Evolutionary conservation across 73 alveolate genomes (phyloP).

Genomic region (Blepharisma japonicum): DNA sequence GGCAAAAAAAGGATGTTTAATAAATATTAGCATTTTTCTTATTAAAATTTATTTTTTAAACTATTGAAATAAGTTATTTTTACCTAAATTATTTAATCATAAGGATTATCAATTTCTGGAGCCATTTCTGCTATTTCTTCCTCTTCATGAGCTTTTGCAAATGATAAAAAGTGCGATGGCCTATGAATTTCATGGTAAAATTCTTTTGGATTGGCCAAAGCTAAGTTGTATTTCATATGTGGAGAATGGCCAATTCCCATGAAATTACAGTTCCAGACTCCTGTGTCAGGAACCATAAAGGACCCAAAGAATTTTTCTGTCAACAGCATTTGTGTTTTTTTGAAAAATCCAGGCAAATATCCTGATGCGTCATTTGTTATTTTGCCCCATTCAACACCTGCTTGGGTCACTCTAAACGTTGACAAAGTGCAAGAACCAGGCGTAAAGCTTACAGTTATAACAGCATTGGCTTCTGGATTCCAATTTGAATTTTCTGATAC

Average conservation of each 20-base stretch:
- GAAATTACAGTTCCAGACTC: constrained; percentile 99
- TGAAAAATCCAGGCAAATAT: neutral
- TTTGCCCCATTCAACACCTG: constrained; percentile 91
- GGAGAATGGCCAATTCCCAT: constrained; percentile 96
- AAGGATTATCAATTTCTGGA: too few species aligned
- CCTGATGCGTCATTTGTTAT: constrained; percentile 42
- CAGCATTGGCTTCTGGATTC: constrained; percentile 93
- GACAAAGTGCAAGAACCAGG: constrained; percentile 98
- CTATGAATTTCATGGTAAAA: constrained; percentile 53
- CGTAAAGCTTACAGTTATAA: constrained; percentile 92
- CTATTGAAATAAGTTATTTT: too few species aligned
- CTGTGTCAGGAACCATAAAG: constrained; percentile 98
- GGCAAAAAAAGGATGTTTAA: too few species aligned
- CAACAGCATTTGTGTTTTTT: constrained; percentile 55
- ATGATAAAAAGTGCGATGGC: constrained; percentile 18
- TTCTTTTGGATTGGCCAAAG: constrained; percentile 89
- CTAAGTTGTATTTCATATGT: constrained; percentile 88
- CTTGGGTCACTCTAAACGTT: constrained; percentile 91
- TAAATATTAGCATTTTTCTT: too few species aligned
- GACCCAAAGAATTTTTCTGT: constrained; percentile 98
- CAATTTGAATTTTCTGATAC: constrained; percentile 85
- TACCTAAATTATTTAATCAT: too few species aligned
- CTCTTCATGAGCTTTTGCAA: constrained; percentile 25
- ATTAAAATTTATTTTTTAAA: too few species aligned
- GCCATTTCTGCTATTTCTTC: neutral